Conservation (phyloP, 140 eudicot genomes). For the Bidens hawaiensis region DNA sequence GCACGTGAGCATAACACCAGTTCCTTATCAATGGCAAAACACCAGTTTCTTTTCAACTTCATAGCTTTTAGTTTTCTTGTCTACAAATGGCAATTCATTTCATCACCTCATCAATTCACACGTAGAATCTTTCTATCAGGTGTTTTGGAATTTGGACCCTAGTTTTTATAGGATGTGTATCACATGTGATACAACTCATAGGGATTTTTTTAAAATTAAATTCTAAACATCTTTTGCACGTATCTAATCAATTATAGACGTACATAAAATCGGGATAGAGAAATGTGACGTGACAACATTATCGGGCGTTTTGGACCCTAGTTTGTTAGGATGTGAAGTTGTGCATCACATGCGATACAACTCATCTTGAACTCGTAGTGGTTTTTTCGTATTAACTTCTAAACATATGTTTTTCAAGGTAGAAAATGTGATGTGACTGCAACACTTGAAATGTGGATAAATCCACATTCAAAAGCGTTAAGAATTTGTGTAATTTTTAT, state of each 20-base stretch:
- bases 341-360: too few relatives aligned
- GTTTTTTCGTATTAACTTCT: too few relatives aligned
- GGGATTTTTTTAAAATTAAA: background rate
- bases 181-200: background rate
- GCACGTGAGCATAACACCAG: conserved; percentile 19
- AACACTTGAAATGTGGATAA: background rate
- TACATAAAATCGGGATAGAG: too few relatives aligned
- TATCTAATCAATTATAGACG: background rate
- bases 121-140: conserved; percentile 9
- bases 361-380: too few relatives aligned
- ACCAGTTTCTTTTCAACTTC: conserved; percentile 10
- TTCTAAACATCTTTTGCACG: background rate
- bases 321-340: too few relatives aligned
- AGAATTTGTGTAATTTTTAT: background rate
- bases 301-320: too few relatives aligned
- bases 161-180: conserved; percentile 8
- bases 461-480: background rate
- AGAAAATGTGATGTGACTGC: background rate
- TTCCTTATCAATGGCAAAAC: conserved; percentile 15
- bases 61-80: conserved; percentile 18
- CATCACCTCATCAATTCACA: background rate
- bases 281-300: too few relatives aligned
- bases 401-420: too few relatives aligned
- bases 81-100: conserved; percentile 8
- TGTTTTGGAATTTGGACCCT: conserved; percentile 15